Conservation (phyloP, 768 basidiomycete species). For the Mycena olivaceomarginata region DNA sequence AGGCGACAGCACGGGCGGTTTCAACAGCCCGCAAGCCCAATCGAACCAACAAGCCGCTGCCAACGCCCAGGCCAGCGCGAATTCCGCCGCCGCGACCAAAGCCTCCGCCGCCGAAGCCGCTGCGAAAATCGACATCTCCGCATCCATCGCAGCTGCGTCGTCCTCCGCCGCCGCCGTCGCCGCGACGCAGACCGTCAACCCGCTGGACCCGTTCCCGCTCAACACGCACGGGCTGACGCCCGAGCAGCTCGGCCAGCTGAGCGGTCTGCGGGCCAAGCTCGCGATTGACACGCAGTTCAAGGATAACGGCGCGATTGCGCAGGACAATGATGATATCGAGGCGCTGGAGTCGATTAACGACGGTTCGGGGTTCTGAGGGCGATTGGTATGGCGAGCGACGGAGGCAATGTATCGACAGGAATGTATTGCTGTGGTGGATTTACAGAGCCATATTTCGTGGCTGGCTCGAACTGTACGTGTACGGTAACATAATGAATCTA, state of each 20-base stretch:
- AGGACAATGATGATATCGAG: neutral
- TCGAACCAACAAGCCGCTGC: neutral
- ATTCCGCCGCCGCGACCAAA: neutral
- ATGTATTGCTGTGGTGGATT: too few species aligned
- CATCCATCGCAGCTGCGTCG: neutral
- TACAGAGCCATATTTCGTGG: too few species aligned
- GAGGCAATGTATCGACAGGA: too few species aligned
- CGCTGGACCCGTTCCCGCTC: neutral
- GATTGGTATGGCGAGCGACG: too few species aligned
- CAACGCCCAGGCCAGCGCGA: neutral
- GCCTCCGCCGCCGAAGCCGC: neutral
- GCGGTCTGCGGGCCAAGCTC: constrained; percentile 4
- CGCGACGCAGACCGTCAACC: neutral
- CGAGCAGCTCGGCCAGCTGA: constrained; percentile 9
- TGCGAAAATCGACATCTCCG: neutral
- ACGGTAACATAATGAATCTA: too few species aligned
- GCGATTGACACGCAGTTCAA: constrained; percentile 9
- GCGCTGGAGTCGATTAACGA: neutral
- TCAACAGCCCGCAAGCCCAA: neutral
- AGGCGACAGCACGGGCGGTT: neutral
- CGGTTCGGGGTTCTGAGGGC: neutral
- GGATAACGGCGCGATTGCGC: neutral
- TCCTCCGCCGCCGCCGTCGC: neutral
- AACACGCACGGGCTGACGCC: neutral
- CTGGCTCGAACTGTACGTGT: too few species aligned